Percentiles rank a stretch among this genome's conserved stretches.
Conservation (phyloP, 768 basidiomycete genomes). For the Pleurotus pulmonarius region DNA sequence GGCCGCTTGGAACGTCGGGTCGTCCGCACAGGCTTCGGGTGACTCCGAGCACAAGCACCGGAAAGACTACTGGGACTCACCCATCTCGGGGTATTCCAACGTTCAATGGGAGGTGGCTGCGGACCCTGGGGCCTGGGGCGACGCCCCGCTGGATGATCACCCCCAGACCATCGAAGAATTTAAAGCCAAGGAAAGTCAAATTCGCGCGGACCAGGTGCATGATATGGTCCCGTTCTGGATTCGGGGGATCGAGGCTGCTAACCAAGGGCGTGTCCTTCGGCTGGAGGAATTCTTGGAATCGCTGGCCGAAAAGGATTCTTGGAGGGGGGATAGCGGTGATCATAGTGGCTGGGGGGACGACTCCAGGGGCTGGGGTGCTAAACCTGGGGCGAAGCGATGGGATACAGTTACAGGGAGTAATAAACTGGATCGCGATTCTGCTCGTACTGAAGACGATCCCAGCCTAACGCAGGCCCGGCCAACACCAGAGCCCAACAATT, state of each 20-base stretch:
- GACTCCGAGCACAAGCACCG: background rate
- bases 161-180: conserved; percentile 24
- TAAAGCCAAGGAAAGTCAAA: conserved; percentile 23
- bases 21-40: background rate
- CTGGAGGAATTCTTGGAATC: conserved; percentile 44
- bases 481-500: no score
- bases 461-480: no score
- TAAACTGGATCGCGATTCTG: no score
- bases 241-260: conserved; percentile 42
- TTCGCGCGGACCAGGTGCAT: conserved; percentile 39
- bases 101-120: conserved; percentile 6
- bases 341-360: background rate
- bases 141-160: conserved; percentile 15
- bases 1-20: background rate
- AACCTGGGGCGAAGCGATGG: background rate
- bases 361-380: conserved; percentile 2
- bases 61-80: background rate
- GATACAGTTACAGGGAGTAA: background rate
- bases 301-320: conserved; percentile 26
- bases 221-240: conserved; percentile 56
- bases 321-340: background rate
- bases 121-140: conserved; percentile 21
- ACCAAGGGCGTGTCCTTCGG: conserved; percentile 36
- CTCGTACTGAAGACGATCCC: no score
- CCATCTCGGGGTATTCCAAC: background rate